Base-by-base conservation (phyloP, 106 monocot species). In the Dendrobium officinale region DNA sequence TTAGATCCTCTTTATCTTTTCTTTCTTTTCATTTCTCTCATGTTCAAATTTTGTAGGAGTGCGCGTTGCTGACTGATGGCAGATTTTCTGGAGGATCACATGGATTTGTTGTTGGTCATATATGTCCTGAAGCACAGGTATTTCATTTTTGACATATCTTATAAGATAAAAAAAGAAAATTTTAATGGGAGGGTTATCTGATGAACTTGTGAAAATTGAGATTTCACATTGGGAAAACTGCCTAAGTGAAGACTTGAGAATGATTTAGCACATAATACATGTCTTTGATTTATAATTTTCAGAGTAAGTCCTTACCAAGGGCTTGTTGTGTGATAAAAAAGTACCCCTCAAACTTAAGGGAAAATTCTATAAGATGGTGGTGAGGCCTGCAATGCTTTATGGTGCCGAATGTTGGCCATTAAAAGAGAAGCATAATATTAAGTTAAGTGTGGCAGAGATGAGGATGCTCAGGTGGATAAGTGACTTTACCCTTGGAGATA, bases 101-200 rank as follows among this genome's bases (percentile, higher is more conserved):
- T 90, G 98, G 98, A 82, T 99, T 86, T 86, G 98, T 99, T 72
- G 99, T 95, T 78, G 99, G 99, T 24, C 99, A 99, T 77, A 86
- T 99, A 79, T 95, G 99, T 80, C 95, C 95, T 61, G 98, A 99
- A 88, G 95, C 98, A 79, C 98, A 99, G 92, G 99, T 99, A 84
- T 15, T 82, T 22, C 45, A 0, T 41, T 78, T 26, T 27, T 47
- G 1, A 31, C 42, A 18, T 13, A 20, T 1, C 8, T 29, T 8
- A 70, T 33, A 70, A 70, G n/a, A 61, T n/a, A 8, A 8, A 7
- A 7, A 20, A 61, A 61, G n/a, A 20, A 61, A 61, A 20, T 61
- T n/a, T 20, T 20, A 31, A 31, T 58, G 10, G 15, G 56, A 13
- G 18, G 4, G 15, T 67, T 67, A 6, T 67, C 27, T 67, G 33